Conservation (phyloP, 257 asterid genomes). For the Nicotiana benthamiana region DNA sequence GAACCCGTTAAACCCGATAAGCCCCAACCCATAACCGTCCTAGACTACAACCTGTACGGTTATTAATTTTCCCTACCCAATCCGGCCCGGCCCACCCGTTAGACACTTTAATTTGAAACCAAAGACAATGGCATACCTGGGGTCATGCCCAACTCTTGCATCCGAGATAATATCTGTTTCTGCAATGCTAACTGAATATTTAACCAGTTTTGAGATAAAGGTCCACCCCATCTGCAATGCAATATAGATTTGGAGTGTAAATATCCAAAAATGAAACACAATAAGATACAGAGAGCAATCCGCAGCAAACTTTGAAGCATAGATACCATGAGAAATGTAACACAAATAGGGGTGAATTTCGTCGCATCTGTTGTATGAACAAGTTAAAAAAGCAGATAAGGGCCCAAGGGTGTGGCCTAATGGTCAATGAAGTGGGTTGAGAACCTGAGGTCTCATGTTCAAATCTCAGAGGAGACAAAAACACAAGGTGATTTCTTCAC, state of each 20-base stretch:
- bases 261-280: neutral
- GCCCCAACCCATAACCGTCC: too few relatives aligned
- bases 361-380: neutral
- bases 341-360: neutral
- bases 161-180: conserved; percentile 72
- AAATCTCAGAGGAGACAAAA: too few relatives aligned
- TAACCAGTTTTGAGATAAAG: conserved; percentile 86
- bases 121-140: conserved; percentile 53
- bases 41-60: too few relatives aligned
- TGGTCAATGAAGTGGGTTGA: too few relatives aligned
- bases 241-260: neutral
- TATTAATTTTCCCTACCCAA: too few relatives aligned
- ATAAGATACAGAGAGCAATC: neutral
- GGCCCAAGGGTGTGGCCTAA: neutral
- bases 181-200: conserved; percentile 69
- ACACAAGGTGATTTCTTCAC: too few relatives aligned
- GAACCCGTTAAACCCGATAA: too few relatives aligned
- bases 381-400: neutral
- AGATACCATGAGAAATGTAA: neutral
- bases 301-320: neutral
- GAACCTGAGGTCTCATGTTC: too few relatives aligned
- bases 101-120: too few relatives aligned
- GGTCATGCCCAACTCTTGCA: conserved; percentile 91
- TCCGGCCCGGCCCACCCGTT: too few relatives aligned
- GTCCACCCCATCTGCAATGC: conserved; percentile 91